Base-by-base conservation (phyloP, 108 stramenopile species). In the Cyclostephanos invisitatus region DNA sequence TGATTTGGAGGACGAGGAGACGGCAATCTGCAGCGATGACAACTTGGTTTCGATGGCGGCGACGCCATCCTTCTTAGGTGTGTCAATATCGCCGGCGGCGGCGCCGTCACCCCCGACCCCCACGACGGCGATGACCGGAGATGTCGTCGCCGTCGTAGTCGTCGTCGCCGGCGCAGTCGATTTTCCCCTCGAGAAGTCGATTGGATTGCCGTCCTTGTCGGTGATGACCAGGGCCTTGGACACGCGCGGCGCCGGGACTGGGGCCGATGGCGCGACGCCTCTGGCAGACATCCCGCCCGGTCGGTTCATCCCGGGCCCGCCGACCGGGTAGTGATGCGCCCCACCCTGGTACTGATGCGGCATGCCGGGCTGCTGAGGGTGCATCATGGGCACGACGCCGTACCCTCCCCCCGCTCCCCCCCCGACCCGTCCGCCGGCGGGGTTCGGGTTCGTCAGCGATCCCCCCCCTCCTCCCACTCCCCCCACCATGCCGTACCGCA, bases 141-240 rank as follows among this genome's bases (percentile, higher is more conserved):
- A 25, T 12, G 55, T 14, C 18, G 55, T 28, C 11, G 21, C 22
- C 21, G 18, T 8, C 55, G 55, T 14, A 0, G 55, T 25, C 21
- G 55, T 55, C 12, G 73, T 22, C 0, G 67, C 17, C 21, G 78
- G n/a, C n/a, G n/a, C n/a, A n/a, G n/a, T 32, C 3, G 78, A 27
- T 22, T 58, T 78, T 1, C 37, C 76, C 10, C 20, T 44, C 12
- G 61, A 36, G 27, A 87, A 69, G 64, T 90, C 87, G 64, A 88
- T 84, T 7, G 79, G 77, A 55, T 90, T 90, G 1, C 89, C 90
- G 59, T 79, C 27, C 73, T 88, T 91, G 62, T 91, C 86, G 42
- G 68, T 77, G 40, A 77, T 76, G 37, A 63, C 58, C 11, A 75
- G 44, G 51, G 28, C 68, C 40, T 65, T 77, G 1, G 49, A 37